A percentile compares a stretch with the other conserved stretches of the same genome.
phyloP scores from a whole-genome alignment of 768 basidiomycete genomes.

The Leucogyrophana mollusca region DNA sequence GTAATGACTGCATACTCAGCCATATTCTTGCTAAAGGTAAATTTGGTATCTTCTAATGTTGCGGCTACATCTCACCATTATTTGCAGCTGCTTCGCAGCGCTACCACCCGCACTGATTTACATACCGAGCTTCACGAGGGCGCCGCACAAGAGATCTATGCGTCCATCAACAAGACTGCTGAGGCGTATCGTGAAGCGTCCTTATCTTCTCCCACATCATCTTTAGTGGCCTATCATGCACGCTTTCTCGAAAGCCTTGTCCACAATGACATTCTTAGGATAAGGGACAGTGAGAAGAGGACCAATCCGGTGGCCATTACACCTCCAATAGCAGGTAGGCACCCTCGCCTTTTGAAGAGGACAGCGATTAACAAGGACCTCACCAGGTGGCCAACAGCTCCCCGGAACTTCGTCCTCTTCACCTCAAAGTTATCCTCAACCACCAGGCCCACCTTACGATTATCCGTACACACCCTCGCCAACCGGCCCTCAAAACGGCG shows the following conservation, averaged over 20 bases:
- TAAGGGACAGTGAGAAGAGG: too few species aligned
- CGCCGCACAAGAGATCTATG: conserved; percentile 63
- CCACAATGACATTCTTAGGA: conserved; percentile 51
- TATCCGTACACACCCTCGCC: conserved; percentile 13
- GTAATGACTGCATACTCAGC: conserved; percentile 88
- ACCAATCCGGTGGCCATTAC: too few species aligned
- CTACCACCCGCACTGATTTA: conserved; percentile 55
- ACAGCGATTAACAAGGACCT: too few species aligned
- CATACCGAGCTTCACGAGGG: conserved; percentile 59
- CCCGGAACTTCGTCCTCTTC: conserved; percentile 9
- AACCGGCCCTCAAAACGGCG: not conserved
- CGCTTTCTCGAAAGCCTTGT: conserved; percentile 76
- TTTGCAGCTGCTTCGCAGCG: conserved; percentile 64
- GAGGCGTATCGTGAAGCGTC: conserved; percentile 79
- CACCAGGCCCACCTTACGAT: conserved; percentile 29
- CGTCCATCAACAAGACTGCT: conserved; percentile 65
- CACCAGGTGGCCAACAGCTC: not conserved
- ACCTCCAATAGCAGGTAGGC: conserved; percentile 9
- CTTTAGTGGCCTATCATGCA: conserved; percentile 72
- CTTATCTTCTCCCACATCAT: conserved; percentile 54
- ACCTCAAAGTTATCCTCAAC: conserved; percentile 36
- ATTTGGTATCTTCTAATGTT: conserved; percentile 5
- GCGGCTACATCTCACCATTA: conserved; percentile 8
- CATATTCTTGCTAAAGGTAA: conserved; percentile 73
- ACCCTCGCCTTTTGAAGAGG: conserved; percentile 8